Percentiles rank a stretch among this genome's conserved stretches.
Evolutionary conservation across 2,329 filamentous ascomycete species (phyloP).

Genomic region (Cordyceps fumosorosea): DNA sequence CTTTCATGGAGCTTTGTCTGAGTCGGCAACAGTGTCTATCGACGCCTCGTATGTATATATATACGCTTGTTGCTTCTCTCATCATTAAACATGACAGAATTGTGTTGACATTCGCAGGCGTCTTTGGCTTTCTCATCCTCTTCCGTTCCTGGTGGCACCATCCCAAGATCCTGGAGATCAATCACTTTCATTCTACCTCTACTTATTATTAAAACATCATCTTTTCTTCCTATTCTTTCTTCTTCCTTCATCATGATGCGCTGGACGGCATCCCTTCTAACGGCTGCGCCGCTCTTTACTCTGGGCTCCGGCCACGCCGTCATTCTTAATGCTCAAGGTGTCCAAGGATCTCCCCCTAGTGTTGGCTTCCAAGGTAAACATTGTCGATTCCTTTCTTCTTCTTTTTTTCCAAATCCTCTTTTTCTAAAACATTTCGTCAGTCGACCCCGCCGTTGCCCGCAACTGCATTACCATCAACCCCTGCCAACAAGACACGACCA

Average conservation of each 20-base stretch:
- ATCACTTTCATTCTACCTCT: background rate
- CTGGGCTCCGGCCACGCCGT: constrained; percentile 35
- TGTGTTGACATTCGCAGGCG: background rate
- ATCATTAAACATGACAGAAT: too few relatives aligned
- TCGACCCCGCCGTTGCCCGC: constrained; percentile 49
- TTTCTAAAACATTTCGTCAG: constrained; percentile 20
- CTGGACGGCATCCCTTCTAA: background rate
- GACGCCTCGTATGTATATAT: background rate
- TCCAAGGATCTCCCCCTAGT: constrained; percentile 38
- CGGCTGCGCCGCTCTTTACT: constrained; percentile 3
- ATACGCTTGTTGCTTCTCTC: background rate
- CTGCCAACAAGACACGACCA: constrained; percentile 59
- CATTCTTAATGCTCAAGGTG: constrained; percentile 40
- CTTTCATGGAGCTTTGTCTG: background rate
- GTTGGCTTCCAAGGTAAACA: constrained; percentile 43
- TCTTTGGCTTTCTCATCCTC: background rate
- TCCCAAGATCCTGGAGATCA: background rate
- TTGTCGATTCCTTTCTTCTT: too few relatives aligned
- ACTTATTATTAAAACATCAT: background rate
- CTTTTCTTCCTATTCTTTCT: background rate
- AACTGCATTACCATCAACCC: constrained; percentile 59
- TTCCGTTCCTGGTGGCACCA: background rate
- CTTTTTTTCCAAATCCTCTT: too few relatives aligned
- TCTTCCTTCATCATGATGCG: background rate
- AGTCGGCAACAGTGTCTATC: background rate